These are phyloP conservation scores for Tuber calosporum DNA, from an alignment of 495 filamentous ascomycete genomes.

Conservation along the genomic window DNA sequence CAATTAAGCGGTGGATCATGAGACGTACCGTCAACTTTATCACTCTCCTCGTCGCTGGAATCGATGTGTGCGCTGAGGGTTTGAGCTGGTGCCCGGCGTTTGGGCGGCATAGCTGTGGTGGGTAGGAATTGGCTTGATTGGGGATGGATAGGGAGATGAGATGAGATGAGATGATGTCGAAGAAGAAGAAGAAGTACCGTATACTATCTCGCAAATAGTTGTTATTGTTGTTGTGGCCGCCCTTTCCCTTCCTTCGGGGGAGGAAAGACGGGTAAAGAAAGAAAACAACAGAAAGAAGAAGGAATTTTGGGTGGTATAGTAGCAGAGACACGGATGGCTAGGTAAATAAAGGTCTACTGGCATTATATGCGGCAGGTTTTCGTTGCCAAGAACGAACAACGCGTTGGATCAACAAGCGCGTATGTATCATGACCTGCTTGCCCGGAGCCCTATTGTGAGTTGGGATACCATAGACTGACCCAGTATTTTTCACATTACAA, in stretches of 20 bases:
- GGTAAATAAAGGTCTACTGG: background rate
- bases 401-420: background rate
- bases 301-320: background rate
- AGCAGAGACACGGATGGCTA: background rate
- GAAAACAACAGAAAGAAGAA: background rate
- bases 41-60: conserved; percentile 11
- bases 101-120: conserved; percentile 25
- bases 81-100: conserved; percentile 17
- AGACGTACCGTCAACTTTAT: conserved; percentile 19
- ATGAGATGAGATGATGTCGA: background rate
- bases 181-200: background rate
- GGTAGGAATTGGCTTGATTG: background rate
- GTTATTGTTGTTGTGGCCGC: background rate
- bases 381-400: conserved; percentile 1
- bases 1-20: background rate
- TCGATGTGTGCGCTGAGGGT: conserved; percentile 17
- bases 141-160: background rate
- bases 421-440: background rate
- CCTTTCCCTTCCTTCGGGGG: background rate
- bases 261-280: background rate
- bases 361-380: background rate
- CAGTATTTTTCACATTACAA: too few species aligned
- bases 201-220: background rate
- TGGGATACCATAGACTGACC: too few species aligned
- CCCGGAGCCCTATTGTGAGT: background rate